Evolutionary conservation across 176 grass and related monocot genomes (phyloP).

Genomic region (Leersia perrieri): DNA sequence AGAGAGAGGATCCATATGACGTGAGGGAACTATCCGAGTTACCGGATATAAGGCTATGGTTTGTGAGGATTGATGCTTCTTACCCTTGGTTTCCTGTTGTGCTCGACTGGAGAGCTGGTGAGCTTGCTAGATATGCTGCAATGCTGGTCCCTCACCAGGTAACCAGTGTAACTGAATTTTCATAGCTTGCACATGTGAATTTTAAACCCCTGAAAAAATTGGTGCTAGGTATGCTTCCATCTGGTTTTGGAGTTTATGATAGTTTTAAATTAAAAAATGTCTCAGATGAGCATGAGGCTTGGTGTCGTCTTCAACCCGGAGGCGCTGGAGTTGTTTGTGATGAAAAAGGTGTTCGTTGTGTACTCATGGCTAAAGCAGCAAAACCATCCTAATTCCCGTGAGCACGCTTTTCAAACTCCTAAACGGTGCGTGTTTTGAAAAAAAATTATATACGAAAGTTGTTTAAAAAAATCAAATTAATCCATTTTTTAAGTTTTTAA

Average conservation of each 20-base stretch:
- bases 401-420: no score
- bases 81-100: slow-evolving; percentile 93
- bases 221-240: not conserved
- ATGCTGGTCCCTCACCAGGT: slow-evolving; percentile 98
- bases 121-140: slow-evolving; percentile 81
- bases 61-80: slow-evolving; percentile 76
- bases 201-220: not conserved
- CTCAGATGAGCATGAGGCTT: slow-evolving; percentile 73
- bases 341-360: slow-evolving; percentile 73
- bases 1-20: slow-evolving; percentile 79
- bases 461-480: no score
- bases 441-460: no score
- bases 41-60: slow-evolving; percentile 81
- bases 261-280: not conserved
- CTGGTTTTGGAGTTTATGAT: not conserved
- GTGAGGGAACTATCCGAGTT: slow-evolving; percentile 71
- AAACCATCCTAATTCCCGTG: slow-evolving; percentile 67
- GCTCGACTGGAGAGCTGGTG: slow-evolving; percentile 91
- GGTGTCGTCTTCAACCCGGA: slow-evolving; percentile 93
- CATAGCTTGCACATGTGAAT: not conserved
- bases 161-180: not conserved
- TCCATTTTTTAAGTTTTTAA: no score
- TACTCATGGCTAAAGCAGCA: slow-evolving; percentile 77
- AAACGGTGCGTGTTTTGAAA: no score
- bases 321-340: slow-evolving; percentile 75